phyloP scores from a whole-genome alignment of 139 green algal genomes.

The Deuterostichococcus epilithicus region DNA sequence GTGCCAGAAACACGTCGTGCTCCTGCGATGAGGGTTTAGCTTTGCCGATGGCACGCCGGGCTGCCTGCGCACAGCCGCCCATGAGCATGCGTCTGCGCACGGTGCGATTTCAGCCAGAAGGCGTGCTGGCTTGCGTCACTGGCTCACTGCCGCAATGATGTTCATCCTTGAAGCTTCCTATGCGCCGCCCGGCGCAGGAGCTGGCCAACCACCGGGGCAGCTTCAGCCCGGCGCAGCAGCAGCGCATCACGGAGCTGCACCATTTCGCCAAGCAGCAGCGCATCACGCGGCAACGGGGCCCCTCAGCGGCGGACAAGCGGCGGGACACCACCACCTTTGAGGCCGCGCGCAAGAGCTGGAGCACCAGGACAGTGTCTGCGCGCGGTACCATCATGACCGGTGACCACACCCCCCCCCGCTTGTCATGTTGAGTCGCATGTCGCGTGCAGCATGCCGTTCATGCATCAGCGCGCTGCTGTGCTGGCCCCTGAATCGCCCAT shows the following conservation, averaged over 20 bases:
- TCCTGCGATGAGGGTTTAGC: no score
- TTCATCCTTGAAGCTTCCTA: slow-evolving; percentile 5
- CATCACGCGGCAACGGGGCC: slow-evolving; percentile 30
- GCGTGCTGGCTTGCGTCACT: background rate
- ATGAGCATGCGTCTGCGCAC: background rate
- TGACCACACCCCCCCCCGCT: no score
- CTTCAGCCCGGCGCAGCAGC: slow-evolving; percentile 40
- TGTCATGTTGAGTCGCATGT: no score
- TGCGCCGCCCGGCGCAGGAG: slow-evolving; percentile 8
- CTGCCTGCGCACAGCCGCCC: background rate
- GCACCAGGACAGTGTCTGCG: slow-evolving; percentile 21
- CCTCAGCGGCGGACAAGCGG: slow-evolving; percentile 35
- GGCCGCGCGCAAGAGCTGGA: slow-evolving; percentile 44
- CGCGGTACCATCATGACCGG: slow-evolving; percentile 41
- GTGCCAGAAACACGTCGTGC: no score
- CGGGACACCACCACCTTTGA: slow-evolving; percentile 64
- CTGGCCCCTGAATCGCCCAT: no score
- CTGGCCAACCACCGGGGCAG: slow-evolving; percentile 10
- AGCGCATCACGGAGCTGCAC: slow-evolving; percentile 33
- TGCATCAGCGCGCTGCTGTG: no score
- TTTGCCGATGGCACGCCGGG: no score
- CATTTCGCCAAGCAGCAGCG: slow-evolving; percentile 47
- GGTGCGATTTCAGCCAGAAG: no score
- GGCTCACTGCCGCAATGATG: no score
- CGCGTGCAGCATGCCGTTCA: no score